A percentile compares a stretch with the other conserved stretches of the same genome.
Evolutionary conservation across 768 basidiomycete genomes (phyloP).

Genomic region (Boletus tomentosulus): DNA sequence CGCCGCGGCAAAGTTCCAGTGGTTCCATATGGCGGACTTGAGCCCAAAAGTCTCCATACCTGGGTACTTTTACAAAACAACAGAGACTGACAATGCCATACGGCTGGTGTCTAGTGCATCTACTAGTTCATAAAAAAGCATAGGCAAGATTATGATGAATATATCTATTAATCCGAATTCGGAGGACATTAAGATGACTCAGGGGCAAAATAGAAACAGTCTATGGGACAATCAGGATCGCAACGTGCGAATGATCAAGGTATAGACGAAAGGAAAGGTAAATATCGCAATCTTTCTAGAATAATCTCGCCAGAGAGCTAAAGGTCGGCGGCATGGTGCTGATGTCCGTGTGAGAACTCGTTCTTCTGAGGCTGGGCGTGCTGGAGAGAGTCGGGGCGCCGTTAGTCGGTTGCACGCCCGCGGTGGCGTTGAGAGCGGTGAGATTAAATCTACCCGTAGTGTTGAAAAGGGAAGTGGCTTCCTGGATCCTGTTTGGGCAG

Average conservation of each 20-base stretch:
- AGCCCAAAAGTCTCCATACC: not conserved
- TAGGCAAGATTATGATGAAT: not conserved
- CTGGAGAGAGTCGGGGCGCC: slow-evolving; percentile 1
- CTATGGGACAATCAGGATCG: not conserved
- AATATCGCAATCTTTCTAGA: not conserved
- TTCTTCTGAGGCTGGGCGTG: not conserved
- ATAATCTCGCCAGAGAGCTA: slow-evolving; percentile 6
- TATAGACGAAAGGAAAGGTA: not conserved
- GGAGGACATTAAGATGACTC: not conserved
- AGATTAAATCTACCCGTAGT: slow-evolving; percentile 16
- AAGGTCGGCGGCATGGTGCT: slow-evolving; percentile 14
- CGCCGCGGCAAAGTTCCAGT: no score
- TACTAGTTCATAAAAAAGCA: not conserved
- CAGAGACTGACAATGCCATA: not conserved
- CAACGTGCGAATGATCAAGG: not conserved
- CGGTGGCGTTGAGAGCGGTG: slow-evolving; percentile 8
- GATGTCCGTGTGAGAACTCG: slow-evolving; percentile 13
- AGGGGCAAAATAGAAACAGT: not conserved
- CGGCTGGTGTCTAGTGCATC: not conserved
- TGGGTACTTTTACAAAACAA: not conserved
- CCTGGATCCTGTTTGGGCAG: slow-evolving; percentile 15
- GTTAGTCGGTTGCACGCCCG: not conserved
- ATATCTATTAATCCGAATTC: not conserved
- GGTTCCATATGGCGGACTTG: not conserved
- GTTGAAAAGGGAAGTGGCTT: slow-evolving; percentile 17